Conservation (phyloP, 2,329 filamentous ascomycete species). For the Trichoderma koningii region DNA sequence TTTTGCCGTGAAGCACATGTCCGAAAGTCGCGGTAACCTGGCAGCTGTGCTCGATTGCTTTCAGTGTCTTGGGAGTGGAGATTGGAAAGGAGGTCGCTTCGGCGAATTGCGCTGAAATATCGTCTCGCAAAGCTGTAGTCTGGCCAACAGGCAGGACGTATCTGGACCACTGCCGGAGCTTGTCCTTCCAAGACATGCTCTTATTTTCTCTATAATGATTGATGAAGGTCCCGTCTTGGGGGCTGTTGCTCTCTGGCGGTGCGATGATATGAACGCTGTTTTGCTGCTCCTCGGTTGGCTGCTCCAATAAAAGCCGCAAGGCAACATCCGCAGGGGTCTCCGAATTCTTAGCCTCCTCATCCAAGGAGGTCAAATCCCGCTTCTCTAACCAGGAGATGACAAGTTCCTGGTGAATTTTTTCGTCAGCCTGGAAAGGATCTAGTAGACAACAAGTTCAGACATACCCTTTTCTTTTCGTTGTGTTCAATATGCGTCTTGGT, state of each 20-base stretch:
- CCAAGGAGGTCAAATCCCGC: slow-evolving; percentile 13
- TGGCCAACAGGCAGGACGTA: slow-evolving; percentile 32
- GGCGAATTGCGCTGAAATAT: background rate
- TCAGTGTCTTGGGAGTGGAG: too few relatives aligned
- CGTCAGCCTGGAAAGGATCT: background rate
- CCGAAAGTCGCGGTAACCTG: slow-evolving; percentile 52
- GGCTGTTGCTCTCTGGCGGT: slow-evolving; percentile 1
- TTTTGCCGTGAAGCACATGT: slow-evolving; percentile 48
- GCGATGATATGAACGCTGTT: slow-evolving; percentile 33
- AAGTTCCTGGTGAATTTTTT: slow-evolving; percentile 33
- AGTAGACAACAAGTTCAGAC: background rate
- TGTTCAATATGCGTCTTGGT: slow-evolving; percentile 39
- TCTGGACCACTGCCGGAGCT: slow-evolving; percentile 39
- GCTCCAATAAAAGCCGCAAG: slow-evolving; percentile 47
- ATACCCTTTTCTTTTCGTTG: slow-evolving; percentile 32
- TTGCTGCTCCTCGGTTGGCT: slow-evolving; percentile 5
- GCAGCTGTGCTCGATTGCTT: background rate
- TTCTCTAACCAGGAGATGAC: slow-evolving; percentile 49
- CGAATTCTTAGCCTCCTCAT: slow-evolving; percentile 29
- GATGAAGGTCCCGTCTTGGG: slow-evolving; percentile 29
- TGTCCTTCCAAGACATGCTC: slow-evolving; percentile 43
- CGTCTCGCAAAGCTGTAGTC: background rate
- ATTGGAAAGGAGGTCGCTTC: background rate
- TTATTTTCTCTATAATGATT: slow-evolving; percentile 37
- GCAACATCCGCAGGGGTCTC: slow-evolving; percentile 50